These are phyloP conservation scores for Xylaria sp. DNA, from an alignment of 2,329 filamentous ascomycete species.

Conservation along the genomic window DNA sequence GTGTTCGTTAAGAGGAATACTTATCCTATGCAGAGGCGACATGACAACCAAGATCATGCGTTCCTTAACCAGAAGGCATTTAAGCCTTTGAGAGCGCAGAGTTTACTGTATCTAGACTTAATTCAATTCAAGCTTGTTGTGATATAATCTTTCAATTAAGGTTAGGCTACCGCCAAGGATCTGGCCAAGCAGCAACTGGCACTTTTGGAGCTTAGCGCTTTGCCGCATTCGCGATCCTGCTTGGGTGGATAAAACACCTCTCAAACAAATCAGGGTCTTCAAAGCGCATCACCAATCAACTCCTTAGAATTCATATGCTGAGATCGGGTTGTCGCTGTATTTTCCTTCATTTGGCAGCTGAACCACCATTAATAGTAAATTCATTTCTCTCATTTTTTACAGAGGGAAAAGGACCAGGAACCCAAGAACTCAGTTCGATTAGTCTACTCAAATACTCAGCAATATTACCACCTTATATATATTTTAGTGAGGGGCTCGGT, in stretches of 20 bases:
- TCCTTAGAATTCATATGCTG: neutral
- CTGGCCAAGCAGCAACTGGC: neutral
- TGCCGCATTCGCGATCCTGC: neutral
- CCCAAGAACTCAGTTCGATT: neutral
- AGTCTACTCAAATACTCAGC: neutral
- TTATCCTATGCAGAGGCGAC: too few species aligned
- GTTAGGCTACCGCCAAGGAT: neutral
- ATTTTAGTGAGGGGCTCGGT: neutral
- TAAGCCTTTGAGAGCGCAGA: too few species aligned
- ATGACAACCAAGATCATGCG: too few species aligned
- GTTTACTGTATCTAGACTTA: too few species aligned
- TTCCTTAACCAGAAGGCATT: too few species aligned
- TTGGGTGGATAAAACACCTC: neutral
- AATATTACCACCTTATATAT: neutral
- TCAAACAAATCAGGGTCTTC: slow-evolving; percentile 10
- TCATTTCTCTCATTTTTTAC: neutral
- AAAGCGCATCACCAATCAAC: neutral
- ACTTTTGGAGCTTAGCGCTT: neutral
- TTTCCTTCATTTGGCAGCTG: neutral
- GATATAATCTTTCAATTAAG: neutral
- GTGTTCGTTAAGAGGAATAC: too few species aligned
- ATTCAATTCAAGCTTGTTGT: too few species aligned
- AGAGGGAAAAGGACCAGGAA: neutral
- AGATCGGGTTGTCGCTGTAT: neutral
- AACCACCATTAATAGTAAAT: neutral